Percentiles rank a stretch among this genome's conserved stretches.
Conservation (phyloP, 164 flowering plant species). For the Malania oleifera region DNA sequence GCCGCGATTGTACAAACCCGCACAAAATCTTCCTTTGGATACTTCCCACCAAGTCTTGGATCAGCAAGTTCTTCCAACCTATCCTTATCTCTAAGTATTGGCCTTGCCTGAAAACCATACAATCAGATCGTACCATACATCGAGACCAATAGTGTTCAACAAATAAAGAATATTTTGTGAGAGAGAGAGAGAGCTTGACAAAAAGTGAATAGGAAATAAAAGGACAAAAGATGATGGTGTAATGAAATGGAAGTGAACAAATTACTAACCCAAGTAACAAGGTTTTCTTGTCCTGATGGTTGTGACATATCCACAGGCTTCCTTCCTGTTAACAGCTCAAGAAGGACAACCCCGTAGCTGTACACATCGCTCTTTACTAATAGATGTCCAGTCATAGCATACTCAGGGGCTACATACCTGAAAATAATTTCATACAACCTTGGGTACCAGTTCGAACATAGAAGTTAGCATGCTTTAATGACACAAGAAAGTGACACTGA, state of each 20-base stretch:
- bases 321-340: slow-evolving; percentile 89
- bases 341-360: slow-evolving; percentile 96
- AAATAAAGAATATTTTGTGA: too few relatives aligned
- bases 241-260: neutral
- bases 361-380: slow-evolving; percentile 97
- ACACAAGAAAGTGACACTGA: slow-evolving; percentile 25
- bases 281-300: slow-evolving; percentile 95
- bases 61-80: slow-evolving; percentile 89
- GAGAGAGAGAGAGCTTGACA: neutral
- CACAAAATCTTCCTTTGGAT: slow-evolving; percentile 82
- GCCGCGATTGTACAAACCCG: slow-evolving; percentile 97
- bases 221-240: neutral
- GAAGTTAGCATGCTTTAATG: neutral
- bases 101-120: slow-evolving; percentile 69
- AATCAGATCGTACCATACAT: neutral
- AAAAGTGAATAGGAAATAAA: neutral
- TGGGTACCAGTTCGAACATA: neutral
- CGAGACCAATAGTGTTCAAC: too few relatives aligned
- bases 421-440: slow-evolving; percentile 12
- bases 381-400: slow-evolving; percentile 98
- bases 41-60: slow-evolving; percentile 65
- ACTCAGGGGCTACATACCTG: slow-evolving; percentile 98
- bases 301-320: slow-evolving; percentile 97
- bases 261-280: slow-evolving; percentile 89
- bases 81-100: slow-evolving; percentile 84